Base-by-base conservation (phyloP, 208 protist species). In the Trypanosoma grayi region DNA sequence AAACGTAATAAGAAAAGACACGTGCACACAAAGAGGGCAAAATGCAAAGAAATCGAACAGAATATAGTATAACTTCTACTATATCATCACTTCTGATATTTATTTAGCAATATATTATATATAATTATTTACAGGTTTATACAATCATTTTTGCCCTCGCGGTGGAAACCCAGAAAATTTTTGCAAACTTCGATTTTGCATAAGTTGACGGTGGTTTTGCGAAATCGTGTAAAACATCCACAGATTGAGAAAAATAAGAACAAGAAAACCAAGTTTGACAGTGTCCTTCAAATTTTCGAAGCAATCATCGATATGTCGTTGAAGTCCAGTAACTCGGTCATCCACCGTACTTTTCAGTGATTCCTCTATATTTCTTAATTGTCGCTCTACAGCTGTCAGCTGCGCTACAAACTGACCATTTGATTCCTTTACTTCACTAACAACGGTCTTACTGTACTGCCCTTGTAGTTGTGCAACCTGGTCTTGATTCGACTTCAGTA, bases 141-240 rank as follows among this genome's bases (percentile, higher is more conserved):
- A 39, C 30, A 2, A 14, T 27, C 41, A 54, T 63, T 63, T 63
- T 53, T 47, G 34, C 10, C 2, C 37, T 65, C 16, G 59, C 2
- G 18, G 39, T 10, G 33, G 27, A 30, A 33, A 8, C 47, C 41
- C 31, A 59, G 40, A 28, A 30, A 57, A 6, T 18, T 10, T 30
- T 16, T 61, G 51, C 51, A 45, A 33, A 2, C 44, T 48, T 41
- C 41, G 31, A 54, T 27, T 31, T 24, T 56, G 45, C 40, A 70
- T 48, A 34, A 54, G 36, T 39, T 70, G 63, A 41, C 63, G 63
- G 55, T 70, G 63, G 57, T 70, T 70, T 60, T 70, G 63, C 25
- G 56, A 56, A 34, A 70, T 57, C 10, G 63, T 70, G 33, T 70
- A 70, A 61, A 72, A 72, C 58, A 72, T 57, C 66, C 56, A 72